Conservation (phyloP, 2,329 filamentous ascomycete genomes). For the Diaporthe nobilis region DNA sequence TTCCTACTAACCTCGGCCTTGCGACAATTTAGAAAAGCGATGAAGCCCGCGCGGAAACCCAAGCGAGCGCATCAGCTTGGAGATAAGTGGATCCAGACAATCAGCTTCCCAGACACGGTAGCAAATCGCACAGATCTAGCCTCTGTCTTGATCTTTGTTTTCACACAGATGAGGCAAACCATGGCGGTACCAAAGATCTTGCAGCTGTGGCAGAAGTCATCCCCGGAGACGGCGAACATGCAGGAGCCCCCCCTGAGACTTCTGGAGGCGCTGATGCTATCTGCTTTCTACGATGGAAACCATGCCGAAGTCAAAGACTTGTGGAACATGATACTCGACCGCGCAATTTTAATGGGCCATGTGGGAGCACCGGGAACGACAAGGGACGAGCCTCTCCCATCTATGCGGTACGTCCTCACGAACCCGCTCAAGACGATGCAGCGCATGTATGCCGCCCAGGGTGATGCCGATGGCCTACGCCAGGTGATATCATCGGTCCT, state of each 20-base stretch:
- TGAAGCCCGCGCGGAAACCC: slow-evolving; percentile 40
- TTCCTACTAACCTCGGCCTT: slow-evolving; percentile 53
- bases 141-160: slow-evolving; percentile 57
- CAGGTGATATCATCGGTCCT: slow-evolving; percentile 69
- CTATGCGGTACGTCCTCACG: slow-evolving; percentile 67
- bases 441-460: slow-evolving; percentile 56
- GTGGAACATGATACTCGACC: slow-evolving; percentile 74
- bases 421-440: slow-evolving; percentile 65
- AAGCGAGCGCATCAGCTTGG: neutral
- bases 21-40: slow-evolving; percentile 53
- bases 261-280: slow-evolving; percentile 77
- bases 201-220: slow-evolving; percentile 67
- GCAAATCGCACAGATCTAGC: slow-evolving; percentile 55
- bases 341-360: slow-evolving; percentile 61
- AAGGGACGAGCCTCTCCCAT: slow-evolving; percentile 56
- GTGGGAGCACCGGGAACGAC: slow-evolving; percentile 49
- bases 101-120: slow-evolving; percentile 42
- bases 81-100: slow-evolving; percentile 45
- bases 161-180: slow-evolving; percentile 56
- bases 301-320: slow-evolving; percentile 73
- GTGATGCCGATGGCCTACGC: slow-evolving; percentile 62
- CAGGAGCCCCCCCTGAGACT: slow-evolving; percentile 66
- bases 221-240: slow-evolving; percentile 39
- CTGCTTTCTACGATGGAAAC: slow-evolving; percentile 70
- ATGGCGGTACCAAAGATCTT: slow-evolving; percentile 59